A percentile compares a stretch with the other conserved stretches of the same genome.
Evolutionary conservation across 805 yeast genomes (phyloP).

Genomic region (Candida sonorensis): DNA sequence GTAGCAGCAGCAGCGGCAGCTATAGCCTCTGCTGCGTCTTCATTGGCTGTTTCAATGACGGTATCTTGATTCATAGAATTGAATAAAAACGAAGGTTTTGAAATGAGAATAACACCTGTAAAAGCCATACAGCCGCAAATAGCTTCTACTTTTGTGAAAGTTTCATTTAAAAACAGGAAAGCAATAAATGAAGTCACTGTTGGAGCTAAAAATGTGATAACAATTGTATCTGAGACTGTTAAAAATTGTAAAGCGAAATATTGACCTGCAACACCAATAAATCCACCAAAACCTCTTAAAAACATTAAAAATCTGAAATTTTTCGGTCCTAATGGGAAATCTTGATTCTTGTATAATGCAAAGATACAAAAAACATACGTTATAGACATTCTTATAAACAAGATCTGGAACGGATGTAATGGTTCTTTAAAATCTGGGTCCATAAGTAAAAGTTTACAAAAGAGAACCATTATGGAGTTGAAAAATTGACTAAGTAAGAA

Average conservation of each 20-base stretch:
- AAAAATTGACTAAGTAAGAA: conserved; percentile 61
- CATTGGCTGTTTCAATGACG: too few species aligned
- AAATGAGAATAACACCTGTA: conserved; percentile 71
- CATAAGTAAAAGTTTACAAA: conserved; percentile 68
- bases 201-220: conserved; percentile 74
- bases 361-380: conserved; percentile 54
- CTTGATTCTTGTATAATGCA: conserved; percentile 35
- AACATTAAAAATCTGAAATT: conserved; percentile 47
- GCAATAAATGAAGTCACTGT: conserved; percentile 72
- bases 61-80: too few species aligned
- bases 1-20: too few species aligned
- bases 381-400: conserved; percentile 69
- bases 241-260: conserved; percentile 70
- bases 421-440: conserved; percentile 53
- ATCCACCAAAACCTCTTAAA: conserved; percentile 67
- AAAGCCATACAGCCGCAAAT: conserved; percentile 63
- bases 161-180: conserved; percentile 57
- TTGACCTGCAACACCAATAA: conserved; percentile 72
- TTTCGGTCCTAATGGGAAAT: conserved; percentile 66
- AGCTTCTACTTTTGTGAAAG: conserved; percentile 60
- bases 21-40: too few species aligned
- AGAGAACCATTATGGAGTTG: conserved; percentile 69
- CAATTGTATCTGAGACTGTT: conserved; percentile 74
- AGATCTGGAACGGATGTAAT: conserved; percentile 71
- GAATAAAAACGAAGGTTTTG: conserved; percentile 71